A percentile compares a stretch with the other conserved stretches of the same genome.
These are phyloP conservation scores for Mycosarcoma mackinlayi DNA, from an alignment of 1,284 basidiomycete species.

Conservation along the genomic window DNA sequence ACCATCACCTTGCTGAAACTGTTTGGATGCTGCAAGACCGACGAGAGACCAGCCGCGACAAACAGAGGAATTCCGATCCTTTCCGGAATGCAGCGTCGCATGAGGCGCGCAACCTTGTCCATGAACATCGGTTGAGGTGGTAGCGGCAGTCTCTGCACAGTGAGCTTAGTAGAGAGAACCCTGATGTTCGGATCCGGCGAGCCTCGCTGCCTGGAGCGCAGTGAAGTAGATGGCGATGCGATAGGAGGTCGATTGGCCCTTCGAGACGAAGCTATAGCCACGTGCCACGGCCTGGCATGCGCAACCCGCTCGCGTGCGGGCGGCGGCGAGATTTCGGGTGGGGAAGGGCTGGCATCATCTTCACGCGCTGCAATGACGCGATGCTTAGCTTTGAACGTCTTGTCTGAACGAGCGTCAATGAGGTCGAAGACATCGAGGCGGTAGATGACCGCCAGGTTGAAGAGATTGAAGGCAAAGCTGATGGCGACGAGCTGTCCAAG, in stretches of 20 bases:
- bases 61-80: slow-evolving; percentile 58
- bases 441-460: slow-evolving; percentile 74
- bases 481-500: slow-evolving; percentile 81
- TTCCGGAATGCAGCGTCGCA: slow-evolving; percentile 27
- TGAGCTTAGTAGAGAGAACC: slow-evolving; percentile 13
- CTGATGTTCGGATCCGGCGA: slow-evolving; percentile 18
- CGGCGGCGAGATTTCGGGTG: slow-evolving; percentile 1
- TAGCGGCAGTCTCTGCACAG: slow-evolving; percentile 19
- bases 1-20: slow-evolving; percentile 74
- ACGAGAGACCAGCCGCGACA: slow-evolving; percentile 72
- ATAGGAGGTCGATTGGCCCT: not conserved
- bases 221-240: not conserved
- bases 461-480: slow-evolving; percentile 77
- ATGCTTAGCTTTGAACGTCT: slow-evolving; percentile 7
- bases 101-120: slow-evolving; percentile 16
- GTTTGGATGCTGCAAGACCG: slow-evolving; percentile 72
- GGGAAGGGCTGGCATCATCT: not conserved
- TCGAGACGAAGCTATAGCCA: not conserved
- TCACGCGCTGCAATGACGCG: slow-evolving; percentile 18
- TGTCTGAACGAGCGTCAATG: slow-evolving; percentile 11
- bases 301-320: not conserved
- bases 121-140: slow-evolving; percentile 20
- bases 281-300: not conserved
- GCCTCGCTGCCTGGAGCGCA: slow-evolving; percentile 11
- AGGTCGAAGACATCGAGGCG: slow-evolving; percentile 55